Base-by-base conservation (phyloP, 2,329 filamentous ascomycete genomes). In the Nannizziopsis arthrosporioides region DNA sequence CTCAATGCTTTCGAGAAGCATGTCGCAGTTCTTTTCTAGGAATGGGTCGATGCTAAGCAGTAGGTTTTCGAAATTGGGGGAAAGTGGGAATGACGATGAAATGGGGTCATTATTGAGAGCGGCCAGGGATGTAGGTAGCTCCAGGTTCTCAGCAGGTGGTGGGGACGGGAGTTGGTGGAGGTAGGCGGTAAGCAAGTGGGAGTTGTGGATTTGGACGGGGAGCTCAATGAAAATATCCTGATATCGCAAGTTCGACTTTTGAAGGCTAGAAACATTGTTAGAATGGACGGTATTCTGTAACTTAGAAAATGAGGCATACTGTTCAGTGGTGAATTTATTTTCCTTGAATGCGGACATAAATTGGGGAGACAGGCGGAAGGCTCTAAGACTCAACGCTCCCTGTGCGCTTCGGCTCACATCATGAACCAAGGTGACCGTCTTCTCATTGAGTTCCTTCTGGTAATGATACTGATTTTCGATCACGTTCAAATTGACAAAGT, bases 401-500 rank as follows among this genome's bases (percentile, higher is more conserved):
- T 95, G 89, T 8, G 88, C 87, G 68, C 88, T 95, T 68, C 89
- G 81, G 78, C 86, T 93, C 58, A 94, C 85, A 64, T 98, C 92
- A 70, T 96, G 89, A 34, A 98, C 86, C 48, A 98, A 76, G 42
- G 87, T 87, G 39, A 95, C 80, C 5, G 85, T 88, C 67, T 78
- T 76, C 69, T 92, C 86, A 66, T 94, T 94, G 60, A 78, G 64
- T 59, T 93, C 86, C 68, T 86, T 92, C 75, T 98, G 92, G 75
- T 94, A 96, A 73, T 89, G 85, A 71, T 81, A 88, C 70, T 95
- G 89, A 74, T 96, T 98, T 77, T 98, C 92, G 68, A 98, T 85
- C 64, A 94, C 89, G 74, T 84, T 85, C 64, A 84, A 69, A 74
- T 89, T 95, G 75, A 96, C 77, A 60, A 96, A 96, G 76, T 94